These are phyloP conservation scores for Melocanna baccifera DNA, from an alignment of 176 grass and related monocot genomes.

Conservation along the genomic window DNA sequence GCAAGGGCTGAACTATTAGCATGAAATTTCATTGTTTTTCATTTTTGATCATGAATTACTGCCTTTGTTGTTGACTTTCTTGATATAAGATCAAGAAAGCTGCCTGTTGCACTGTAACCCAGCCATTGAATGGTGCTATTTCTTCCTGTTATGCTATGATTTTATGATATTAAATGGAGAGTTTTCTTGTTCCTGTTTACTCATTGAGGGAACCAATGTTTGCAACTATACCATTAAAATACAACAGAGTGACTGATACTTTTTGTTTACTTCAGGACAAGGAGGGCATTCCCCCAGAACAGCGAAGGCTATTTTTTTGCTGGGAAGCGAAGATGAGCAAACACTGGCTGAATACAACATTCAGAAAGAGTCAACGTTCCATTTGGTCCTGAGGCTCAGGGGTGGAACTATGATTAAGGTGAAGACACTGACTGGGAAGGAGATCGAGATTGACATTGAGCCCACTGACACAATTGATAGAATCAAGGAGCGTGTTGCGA, in stretches of 20 bases:
- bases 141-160: not conserved
- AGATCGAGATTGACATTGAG: slow-evolving; percentile 78
- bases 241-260: not conserved
- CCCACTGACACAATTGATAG: slow-evolving; percentile 65
- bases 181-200: not conserved
- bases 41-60: not conserved
- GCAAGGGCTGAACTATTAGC: not conserved
- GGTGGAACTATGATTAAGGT: slow-evolving; percentile 92
- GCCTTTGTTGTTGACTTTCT: not conserved
- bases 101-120: not conserved
- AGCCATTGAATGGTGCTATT: not conserved
- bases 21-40: not conserved
- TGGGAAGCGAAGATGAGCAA: slow-evolving; percentile 81
- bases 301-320: slow-evolving; percentile 80
- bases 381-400: slow-evolving; percentile 75
- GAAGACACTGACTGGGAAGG: slow-evolving; percentile 83
- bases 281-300: slow-evolving; percentile 76
- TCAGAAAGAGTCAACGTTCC: slow-evolving; percentile 79
- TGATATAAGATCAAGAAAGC: not conserved
- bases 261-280: slow-evolving; percentile 52
- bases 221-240: not conserved
- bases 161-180: not conserved
- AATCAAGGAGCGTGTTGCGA: slow-evolving; percentile 88
- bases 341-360: slow-evolving; percentile 91
- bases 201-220: not conserved